Conservation (phyloP, 345 rosid genomes). For the Eucalyptus erythrocorys region DNA sequence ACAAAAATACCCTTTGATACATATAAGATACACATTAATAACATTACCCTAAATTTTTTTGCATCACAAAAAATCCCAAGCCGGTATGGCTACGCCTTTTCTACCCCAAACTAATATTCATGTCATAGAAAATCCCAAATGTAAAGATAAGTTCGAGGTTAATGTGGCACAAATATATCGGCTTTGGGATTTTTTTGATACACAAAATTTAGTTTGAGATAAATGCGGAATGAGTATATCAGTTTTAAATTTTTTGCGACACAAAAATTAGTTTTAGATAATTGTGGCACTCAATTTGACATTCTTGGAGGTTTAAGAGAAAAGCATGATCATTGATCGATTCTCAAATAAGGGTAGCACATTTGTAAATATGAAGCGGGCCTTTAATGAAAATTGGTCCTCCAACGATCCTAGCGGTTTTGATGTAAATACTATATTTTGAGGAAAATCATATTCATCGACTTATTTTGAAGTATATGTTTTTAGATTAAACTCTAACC, state of each 20-base stretch:
- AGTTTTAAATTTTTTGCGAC: too few relatives aligned
- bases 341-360: rapidly evolving
- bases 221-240: too few relatives aligned
- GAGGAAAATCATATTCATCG: not conserved
- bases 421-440: not conserved
- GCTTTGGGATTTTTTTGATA: too few relatives aligned
- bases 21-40: too few relatives aligned
- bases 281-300: not conserved
- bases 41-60: not conserved
- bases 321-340: not conserved
- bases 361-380: not conserved
- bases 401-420: not conserved
- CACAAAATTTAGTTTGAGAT: rapidly evolving
- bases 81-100: rapidly evolving
- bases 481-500: not conserved
- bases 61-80: not conserved
- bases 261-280: too few relatives aligned
- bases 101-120: not conserved
- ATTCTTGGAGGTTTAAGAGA: not conserved
- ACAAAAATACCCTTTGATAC: too few relatives aligned
- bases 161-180: not conserved
- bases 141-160: not conserved
- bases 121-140: too few relatives aligned
- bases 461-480: not conserved
- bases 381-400: not conserved